Percentiles rank a stretch among this genome's conserved stretches.
phyloP scores from a whole-genome alignment of 2,329 filamentous ascomycete species.

The Tolypocladium sp. region DNA sequence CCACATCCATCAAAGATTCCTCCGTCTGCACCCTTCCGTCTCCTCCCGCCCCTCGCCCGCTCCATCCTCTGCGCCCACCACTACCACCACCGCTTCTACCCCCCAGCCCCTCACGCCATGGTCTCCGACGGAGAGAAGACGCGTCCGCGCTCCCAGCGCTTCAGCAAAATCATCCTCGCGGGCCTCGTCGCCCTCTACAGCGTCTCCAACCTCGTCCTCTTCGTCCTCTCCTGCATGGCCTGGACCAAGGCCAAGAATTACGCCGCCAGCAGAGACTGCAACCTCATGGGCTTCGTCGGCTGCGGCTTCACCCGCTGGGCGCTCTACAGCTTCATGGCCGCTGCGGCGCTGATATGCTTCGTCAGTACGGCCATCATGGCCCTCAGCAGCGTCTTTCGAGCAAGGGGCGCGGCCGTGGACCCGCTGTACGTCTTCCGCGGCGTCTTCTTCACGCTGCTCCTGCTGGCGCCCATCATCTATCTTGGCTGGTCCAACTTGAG shows the following conservation, averaged over 20 bases:
- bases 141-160: neutral
- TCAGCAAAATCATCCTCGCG: constrained; percentile 6
- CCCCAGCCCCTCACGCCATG: neutral
- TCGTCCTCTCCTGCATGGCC: constrained; percentile 8
- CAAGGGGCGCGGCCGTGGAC: constrained; percentile 1
- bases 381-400: constrained; percentile 3
- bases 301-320: constrained; percentile 4
- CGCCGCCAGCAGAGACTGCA: neutral
- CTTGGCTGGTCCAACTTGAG: constrained; percentile 6
- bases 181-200: constrained; percentile 10
- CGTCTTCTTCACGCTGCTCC: constrained; percentile 12
- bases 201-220: constrained; percentile 11
- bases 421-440: constrained; percentile 15
- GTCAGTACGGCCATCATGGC: constrained; percentile 7
- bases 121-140: neutral
- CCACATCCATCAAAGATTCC: neutral
- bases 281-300: neutral
- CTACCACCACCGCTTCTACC: neutral
- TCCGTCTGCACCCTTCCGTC: neutral
- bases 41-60: neutral
- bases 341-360: constrained; percentile 7
- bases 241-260: neutral
- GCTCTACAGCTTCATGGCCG: constrained; percentile 11
- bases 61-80: neutral
- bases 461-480: constrained; percentile 7